Conservation (phyloP, 2,329 filamentous ascomycete genomes). For the Periglandula ipomoeae region DNA sequence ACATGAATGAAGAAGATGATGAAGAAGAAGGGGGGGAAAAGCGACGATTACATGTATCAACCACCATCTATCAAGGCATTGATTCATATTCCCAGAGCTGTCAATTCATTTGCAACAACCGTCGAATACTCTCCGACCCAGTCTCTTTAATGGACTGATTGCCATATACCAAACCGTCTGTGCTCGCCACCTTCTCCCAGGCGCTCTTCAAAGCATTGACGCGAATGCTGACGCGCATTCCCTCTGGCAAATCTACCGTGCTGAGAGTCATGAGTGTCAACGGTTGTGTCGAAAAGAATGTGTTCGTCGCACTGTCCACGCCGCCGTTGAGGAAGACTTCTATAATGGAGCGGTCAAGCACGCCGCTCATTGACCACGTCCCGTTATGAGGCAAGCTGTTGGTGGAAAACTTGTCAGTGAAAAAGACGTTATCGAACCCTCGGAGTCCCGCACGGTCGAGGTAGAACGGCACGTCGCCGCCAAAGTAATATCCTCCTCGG, state of each 20-base stretch:
- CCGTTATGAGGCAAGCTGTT: conserved; percentile 11
- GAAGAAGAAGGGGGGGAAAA: too few species aligned
- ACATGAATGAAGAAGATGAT: not conserved
- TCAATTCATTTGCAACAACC: conserved; percentile 3
- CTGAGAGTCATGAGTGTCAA: conserved; percentile 16
- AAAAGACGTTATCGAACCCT: conserved; percentile 22
- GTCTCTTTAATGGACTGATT: conserved; percentile 4
- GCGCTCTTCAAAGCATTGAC: conserved; percentile 19
- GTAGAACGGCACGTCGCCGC: conserved; percentile 18
- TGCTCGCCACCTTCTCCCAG: conserved; percentile 11
- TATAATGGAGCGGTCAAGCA: conserved; percentile 25
- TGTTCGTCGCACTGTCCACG: conserved; percentile 22
- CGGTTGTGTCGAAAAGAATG: conserved; percentile 20
- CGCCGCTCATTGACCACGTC: conserved; percentile 21
- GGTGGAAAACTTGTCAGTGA: conserved; percentile 22
- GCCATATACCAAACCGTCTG: conserved; percentile 7
- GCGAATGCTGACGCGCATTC: conserved; percentile 13
- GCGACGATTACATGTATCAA: not conserved
- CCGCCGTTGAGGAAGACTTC: conserved; percentile 26
- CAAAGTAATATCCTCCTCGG: conserved; percentile 18
- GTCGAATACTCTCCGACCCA: conserved; percentile 1
- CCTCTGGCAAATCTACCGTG: conserved; percentile 12
- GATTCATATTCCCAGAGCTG: not conserved
- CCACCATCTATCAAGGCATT: not conserved
- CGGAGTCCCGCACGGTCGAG: conserved; percentile 18